Percentiles rank a stretch among this genome's conserved stretches.
These are phyloP conservation scores for Calonectria fujianensis DNA, from an alignment of 2,329 filamentous ascomycete genomes.

Conservation along the genomic window DNA sequence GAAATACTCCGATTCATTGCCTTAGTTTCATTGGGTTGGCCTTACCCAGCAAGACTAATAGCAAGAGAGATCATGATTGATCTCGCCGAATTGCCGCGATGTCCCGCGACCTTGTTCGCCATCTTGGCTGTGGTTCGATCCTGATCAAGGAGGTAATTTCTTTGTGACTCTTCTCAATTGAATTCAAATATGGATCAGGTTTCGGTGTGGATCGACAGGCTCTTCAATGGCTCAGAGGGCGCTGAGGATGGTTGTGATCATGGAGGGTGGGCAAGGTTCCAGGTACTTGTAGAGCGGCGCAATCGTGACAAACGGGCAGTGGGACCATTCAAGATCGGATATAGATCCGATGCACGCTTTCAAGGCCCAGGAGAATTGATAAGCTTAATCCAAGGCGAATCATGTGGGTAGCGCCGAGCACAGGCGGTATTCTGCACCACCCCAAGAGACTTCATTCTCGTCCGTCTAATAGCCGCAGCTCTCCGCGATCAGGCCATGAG, in stretches of 20 bases:
- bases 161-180: background rate
- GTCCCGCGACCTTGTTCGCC: conserved; percentile 28
- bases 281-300: conserved; percentile 17
- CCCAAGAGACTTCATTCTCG: background rate
- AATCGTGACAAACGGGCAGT: background rate
- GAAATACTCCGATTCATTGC: background rate
- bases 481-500: conserved; percentile 15
- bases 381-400: conserved; percentile 7
- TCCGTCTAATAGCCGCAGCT: background rate
- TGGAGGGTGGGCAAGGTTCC: conserved; percentile 2
- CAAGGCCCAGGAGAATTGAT: background rate
- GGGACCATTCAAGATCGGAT: background rate
- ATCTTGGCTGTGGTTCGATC: conserved; percentile 4
- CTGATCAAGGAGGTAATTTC: background rate
- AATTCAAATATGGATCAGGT: too few species aligned
- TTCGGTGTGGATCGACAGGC: background rate
- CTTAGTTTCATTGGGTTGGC: background rate
- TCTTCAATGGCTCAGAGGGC: background rate
- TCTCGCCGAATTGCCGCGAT: conserved; percentile 39
- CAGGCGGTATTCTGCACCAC: background rate
- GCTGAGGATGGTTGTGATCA: background rate
- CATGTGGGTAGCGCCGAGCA: background rate
- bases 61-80: conserved; percentile 38
- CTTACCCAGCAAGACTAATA: conserved; percentile 40
- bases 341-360: conserved; percentile 12